Evolutionary conservation across 2,329 filamentous ascomycete genomes (phyloP).

Genomic region (Fusarium torreyae): DNA sequence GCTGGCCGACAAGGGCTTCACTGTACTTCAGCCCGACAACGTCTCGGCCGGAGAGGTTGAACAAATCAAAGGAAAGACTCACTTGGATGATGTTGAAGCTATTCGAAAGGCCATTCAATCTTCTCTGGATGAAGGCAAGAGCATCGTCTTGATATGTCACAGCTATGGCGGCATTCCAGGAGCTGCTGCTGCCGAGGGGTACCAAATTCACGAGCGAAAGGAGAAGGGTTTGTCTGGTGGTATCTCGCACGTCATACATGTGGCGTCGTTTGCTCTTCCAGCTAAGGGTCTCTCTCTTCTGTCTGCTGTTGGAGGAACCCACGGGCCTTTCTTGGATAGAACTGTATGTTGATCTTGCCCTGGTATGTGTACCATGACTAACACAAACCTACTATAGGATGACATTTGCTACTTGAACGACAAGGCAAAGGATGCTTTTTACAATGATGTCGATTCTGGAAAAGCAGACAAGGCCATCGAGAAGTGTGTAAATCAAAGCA

Average conservation of each 20-base stretch:
- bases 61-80: constrained; percentile 7
- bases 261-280: constrained; percentile 49
- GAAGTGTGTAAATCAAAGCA: constrained; percentile 34
- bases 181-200: constrained; percentile 46
- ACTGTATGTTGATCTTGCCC: not conserved
- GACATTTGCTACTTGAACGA: constrained; percentile 20
- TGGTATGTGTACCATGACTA: rapidly evolving
- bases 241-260: constrained; percentile 49
- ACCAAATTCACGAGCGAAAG: constrained; percentile 47
- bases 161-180: constrained; percentile 53
- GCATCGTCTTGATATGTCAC: constrained; percentile 40
- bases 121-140: not conserved
- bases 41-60: not conserved
- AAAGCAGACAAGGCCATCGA: not conserved
- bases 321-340: constrained; percentile 10
- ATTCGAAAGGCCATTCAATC: constrained; percentile 4
- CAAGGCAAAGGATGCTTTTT: constrained; percentile 8
- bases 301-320: not conserved
- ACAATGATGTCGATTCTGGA: constrained; percentile 5
- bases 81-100: constrained; percentile 10
- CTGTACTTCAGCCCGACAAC: constrained; percentile 3
- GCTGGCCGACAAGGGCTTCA: constrained; percentile 5
- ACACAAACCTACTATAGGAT: not conserved
- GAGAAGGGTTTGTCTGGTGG: constrained; percentile 48
- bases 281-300: constrained; percentile 3